Percentiles rank a stretch among this genome's conserved stretches.
phyloP scores from a whole-genome alignment of 2,329 filamentous ascomycete genomes.

The Neofusicoccum sp. region DNA sequence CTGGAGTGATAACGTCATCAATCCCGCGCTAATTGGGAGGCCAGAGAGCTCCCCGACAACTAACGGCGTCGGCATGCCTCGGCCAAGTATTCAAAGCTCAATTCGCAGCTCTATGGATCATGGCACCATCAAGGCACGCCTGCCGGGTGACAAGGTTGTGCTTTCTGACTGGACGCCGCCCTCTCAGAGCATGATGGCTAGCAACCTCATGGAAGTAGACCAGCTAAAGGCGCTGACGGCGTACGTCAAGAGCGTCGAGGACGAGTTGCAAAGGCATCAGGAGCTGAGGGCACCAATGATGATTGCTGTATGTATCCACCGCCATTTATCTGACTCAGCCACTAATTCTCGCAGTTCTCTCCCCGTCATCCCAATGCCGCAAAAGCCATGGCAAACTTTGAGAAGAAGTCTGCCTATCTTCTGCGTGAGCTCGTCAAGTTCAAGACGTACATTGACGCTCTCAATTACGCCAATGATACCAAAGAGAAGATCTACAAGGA shows the following conservation, averaged over 20 bases:
- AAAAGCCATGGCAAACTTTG: constrained; percentile 94
- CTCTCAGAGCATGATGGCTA: constrained; percentile 84
- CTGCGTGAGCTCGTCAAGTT: constrained; percentile 96
- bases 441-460: constrained; percentile 85
- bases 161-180: constrained; percentile 90
- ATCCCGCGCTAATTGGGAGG: constrained; percentile 46
- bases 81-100: constrained; percentile 60
- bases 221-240: constrained; percentile 71
- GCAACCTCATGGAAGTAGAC: constrained; percentile 72
- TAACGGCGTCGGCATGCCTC: constrained; percentile 44
- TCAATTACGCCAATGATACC: constrained; percentile 67
- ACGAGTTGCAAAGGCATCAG: constrained; percentile 83
- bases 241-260: constrained; percentile 84
- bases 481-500: constrained; percentile 67
- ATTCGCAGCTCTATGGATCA: constrained; percentile 60
- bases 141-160: constrained; percentile 79
- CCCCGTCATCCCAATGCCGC: constrained; percentile 75
- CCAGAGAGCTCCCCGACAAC: constrained; percentile 34
- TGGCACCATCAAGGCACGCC: constrained; percentile 59
- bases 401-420: constrained; percentile 89
- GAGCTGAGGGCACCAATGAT: constrained; percentile 83
- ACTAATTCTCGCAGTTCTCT: constrained; percentile 59
- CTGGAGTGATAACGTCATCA: constrained; percentile 84
- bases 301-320: constrained; percentile 59
- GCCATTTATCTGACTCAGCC: background rate